phyloP scores from a whole-genome alignment of 2,329 filamentous ascomycete genomes.

The Alternaria tenuissima region DNA sequence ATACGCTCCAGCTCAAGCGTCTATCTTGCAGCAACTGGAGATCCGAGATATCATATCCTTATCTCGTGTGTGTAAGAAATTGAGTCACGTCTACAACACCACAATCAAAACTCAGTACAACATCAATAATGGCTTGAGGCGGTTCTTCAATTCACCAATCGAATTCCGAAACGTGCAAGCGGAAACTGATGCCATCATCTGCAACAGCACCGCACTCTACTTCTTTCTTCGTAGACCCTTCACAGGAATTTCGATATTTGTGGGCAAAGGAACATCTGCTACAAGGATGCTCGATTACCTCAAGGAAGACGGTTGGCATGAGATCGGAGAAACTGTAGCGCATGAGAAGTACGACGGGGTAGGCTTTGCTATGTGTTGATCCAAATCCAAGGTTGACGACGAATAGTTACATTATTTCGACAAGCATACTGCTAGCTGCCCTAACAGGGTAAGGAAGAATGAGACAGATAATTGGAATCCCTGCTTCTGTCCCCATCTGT shows the following conservation, averaged over 20 bases:
- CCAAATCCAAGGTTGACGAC: background rate
- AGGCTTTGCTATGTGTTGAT: background rate
- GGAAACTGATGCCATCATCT: background rate
- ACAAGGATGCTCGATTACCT: background rate
- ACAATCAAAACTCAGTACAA: background rate
- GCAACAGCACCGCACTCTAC: background rate
- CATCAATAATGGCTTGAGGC: background rate
- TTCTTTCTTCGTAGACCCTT: background rate
- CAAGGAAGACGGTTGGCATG: background rate
- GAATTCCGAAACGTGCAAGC: background rate
- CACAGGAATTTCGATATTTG: background rate
- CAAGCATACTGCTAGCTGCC: background rate
- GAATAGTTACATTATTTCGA: background rate
- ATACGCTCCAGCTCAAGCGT: background rate
- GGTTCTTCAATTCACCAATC: background rate
- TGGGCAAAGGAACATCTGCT: background rate
- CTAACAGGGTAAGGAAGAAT: too few species aligned
- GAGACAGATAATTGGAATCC: background rate
- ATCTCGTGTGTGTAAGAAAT: background rate
- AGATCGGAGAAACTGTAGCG: background rate
- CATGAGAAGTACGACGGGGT: background rate
- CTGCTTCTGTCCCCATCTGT: background rate
- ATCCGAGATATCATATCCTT: background rate
- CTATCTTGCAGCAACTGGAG: background rate
- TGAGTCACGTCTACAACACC: background rate